Evolutionary conservation across 306 rosid genomes (phyloP), one percentile per base, ranked within the genome.

Genomic region (Arachis hypogaea): DNA sequence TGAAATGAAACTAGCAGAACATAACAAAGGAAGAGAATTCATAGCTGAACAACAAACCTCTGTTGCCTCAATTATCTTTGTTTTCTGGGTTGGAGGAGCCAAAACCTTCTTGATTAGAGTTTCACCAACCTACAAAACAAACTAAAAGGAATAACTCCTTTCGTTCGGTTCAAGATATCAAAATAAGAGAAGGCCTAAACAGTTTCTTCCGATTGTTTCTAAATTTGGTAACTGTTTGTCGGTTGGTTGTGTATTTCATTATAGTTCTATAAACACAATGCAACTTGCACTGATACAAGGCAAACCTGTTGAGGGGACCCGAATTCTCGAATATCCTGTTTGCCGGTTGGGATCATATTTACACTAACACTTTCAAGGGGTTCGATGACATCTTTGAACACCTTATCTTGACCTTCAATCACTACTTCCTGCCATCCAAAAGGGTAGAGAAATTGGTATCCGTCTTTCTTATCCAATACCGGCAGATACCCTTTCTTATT

Each of bases 391-490:
- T 95, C 99, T 83, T 95, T 95, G 77, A 84, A 92, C 77, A 95
- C 99, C 92, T 95, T 95, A 84, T 92, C 99, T 85, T 95, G 90
- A 66, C 98, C 99, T 68, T 87, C 96, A 69, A 95, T 76, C 75
- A 82, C 81, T 59, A 90, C 87, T 85, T 95, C 99, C 93, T 93
- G 98, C 98, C 99, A 95, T 77, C 98, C 99, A 42, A 95, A 95
- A 72, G 98, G 98, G 78, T 92, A 95, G 63, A 88, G 40, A 77
- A 92, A 95, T n/a, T 88, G 56, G 82, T 95, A 95, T 42, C 97
- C 97, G 9, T 95, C 99, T 82, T 85, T 88, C 76, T 86, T 66
- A 89, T 92, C 99, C 14, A 69, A 33, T 73, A 90, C 96, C 0
- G 87, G 8, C 56, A 85, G 71, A 85, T 87, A 95, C 73, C 95